Evolutionary conservation across 2,329 filamentous ascomycete genomes (phyloP).

Genomic region (Exserohilum turcica): DNA sequence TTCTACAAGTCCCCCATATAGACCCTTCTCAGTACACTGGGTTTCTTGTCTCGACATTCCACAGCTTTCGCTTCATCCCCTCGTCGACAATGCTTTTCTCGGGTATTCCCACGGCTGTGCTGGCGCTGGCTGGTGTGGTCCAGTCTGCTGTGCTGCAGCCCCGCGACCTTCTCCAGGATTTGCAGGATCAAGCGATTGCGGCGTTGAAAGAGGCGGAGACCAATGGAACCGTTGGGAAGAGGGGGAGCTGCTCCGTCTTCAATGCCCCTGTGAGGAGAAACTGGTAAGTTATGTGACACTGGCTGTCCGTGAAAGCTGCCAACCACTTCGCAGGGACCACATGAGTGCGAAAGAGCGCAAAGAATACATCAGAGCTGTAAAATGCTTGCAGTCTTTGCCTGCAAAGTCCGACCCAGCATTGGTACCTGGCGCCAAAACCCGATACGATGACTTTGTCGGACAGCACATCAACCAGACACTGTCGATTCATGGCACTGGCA

Average conservation of each 20-base stretch:
- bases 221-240: conserved; percentile 9
- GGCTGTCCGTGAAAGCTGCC: not conserved
- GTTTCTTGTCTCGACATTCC: not conserved
- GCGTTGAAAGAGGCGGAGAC: conserved; percentile 12
- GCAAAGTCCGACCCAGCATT: conserved; percentile 15
- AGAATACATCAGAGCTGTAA: conserved; percentile 26
- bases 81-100: conserved; percentile 8
- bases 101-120: conserved; percentile 2
- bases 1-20: not conserved
- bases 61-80: not conserved
- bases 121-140: conserved; percentile 14
- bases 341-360: conserved; percentile 16
- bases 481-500: conserved; percentile 25
- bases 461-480: conserved; percentile 29
- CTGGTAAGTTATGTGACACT: conserved; percentile 14
- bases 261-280: conserved; percentile 18
- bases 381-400: conserved; percentile 24
- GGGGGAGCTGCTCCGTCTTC: conserved; percentile 9
- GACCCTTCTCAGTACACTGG: not conserved
- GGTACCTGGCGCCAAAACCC: conserved; percentile 26
- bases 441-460: conserved; percentile 38
- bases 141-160: conserved; percentile 13
- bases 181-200: conserved; percentile 20
- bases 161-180: conserved; percentile 15
- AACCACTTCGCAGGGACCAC: not conserved